phyloP scores from a whole-genome alignment of 148 eudicot genomes.

The Amaranthus palmeri region DNA sequence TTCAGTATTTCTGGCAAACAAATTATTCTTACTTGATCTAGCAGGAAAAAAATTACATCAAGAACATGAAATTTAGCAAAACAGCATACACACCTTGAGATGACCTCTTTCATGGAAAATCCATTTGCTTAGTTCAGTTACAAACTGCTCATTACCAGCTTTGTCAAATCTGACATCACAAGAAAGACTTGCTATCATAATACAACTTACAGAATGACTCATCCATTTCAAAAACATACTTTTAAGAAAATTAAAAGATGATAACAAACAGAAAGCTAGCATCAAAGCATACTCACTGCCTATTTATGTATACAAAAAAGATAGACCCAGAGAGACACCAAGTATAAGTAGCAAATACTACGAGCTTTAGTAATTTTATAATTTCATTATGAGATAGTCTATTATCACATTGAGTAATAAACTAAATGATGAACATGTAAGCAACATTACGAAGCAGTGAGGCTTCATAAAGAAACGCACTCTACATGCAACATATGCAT shows the following conservation, averaged over 20 bases:
- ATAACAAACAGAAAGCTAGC: not conserved
- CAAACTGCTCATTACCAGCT: slow-evolving; percentile 84
- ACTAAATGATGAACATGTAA: not conserved
- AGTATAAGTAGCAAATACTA: not conserved
- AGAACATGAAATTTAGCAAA: not conserved
- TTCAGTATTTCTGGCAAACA: not conserved
- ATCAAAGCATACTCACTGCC: not conserved
- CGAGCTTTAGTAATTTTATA: not conserved
- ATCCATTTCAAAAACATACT: not conserved
- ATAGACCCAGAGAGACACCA: not conserved
- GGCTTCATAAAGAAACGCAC: not conserved
- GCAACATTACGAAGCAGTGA: not conserved
- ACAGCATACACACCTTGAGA: slow-evolving; percentile 52
- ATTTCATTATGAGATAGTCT: not conserved
- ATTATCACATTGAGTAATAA: not conserved
- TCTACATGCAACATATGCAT: not conserved
- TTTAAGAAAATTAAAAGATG: not conserved
- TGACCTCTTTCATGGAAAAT: slow-evolving; percentile 93
- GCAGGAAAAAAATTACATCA: not conserved
- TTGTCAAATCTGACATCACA: slow-evolving; percentile 43
- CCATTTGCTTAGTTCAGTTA: slow-evolving; percentile 86
- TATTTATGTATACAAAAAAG: not conserved
- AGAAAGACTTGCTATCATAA: slow-evolving; percentile 1
- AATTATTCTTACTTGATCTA: not conserved
- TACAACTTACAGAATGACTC: not conserved